Conservation (phyloP, 805 yeast species). For the Yarrowia alimentaria region DNA sequence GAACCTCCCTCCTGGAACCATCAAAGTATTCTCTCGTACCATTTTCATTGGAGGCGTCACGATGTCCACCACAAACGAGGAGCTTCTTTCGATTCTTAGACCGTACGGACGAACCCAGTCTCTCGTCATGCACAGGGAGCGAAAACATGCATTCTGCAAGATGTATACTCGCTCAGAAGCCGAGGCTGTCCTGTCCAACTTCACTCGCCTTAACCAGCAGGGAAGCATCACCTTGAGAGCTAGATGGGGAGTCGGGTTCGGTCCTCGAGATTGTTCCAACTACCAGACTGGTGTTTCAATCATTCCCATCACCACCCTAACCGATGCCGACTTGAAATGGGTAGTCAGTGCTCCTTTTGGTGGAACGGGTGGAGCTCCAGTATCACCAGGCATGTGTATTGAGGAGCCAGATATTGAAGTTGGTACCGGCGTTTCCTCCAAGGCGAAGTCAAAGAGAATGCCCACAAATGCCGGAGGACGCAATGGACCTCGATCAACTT, state of each 20-base stretch:
- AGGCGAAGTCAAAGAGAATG: slow-evolving; percentile 87
- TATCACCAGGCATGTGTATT: slow-evolving; percentile 74
- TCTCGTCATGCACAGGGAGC: slow-evolving; percentile 77
- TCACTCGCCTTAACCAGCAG: slow-evolving; percentile 57
- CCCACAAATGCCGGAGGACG: slow-evolving; percentile 77
- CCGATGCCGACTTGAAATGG: slow-evolving; percentile 95
- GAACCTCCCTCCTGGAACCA: slow-evolving; percentile 68
- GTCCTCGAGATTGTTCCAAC: slow-evolving; percentile 97
- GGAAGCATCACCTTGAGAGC: slow-evolving; percentile 69
- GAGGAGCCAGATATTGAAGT: slow-evolving; percentile 98
- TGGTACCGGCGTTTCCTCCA: slow-evolving; percentile 89
- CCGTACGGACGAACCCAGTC: slow-evolving; percentile 93
- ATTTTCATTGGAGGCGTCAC: slow-evolving; percentile 94
- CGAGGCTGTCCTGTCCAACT: slow-evolving; percentile 69
- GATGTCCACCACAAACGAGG: slow-evolving; percentile 70
- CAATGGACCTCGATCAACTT: slow-evolving; percentile 78
- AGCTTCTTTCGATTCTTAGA: slow-evolving; percentile 65
- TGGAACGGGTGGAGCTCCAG: slow-evolving; percentile 87
- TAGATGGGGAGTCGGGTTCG: slow-evolving; percentile 98
- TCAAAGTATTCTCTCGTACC: slow-evolving; percentile 85
- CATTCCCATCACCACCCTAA: slow-evolving; percentile 80
- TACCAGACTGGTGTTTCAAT: slow-evolving; percentile 86
- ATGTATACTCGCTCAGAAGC: slow-evolving; percentile 92
- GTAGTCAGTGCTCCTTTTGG: slow-evolving; percentile 91
- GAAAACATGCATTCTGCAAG: slow-evolving; percentile 95